Percentiles rank a stretch among this genome's conserved stretches.
Conservation (phyloP, 2,329 filamentous ascomycete species). For the Triangularia verruculosa region DNA sequence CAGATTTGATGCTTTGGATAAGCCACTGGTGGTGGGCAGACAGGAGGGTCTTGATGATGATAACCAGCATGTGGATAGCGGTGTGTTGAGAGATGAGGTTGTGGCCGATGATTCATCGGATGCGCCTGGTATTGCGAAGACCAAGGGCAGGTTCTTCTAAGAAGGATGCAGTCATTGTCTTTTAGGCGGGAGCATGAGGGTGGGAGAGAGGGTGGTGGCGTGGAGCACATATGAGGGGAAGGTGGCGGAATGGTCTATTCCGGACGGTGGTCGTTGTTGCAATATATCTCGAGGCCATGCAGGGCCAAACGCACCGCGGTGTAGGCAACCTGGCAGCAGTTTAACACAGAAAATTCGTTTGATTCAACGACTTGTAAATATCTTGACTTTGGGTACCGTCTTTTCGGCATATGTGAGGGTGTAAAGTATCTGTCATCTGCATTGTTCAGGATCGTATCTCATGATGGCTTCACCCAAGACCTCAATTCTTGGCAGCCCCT, state of each 20-base stretch:
- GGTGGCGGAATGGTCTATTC: background rate
- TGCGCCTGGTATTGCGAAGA: constrained; percentile 31
- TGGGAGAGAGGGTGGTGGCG: background rate
- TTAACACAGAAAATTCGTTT: background rate
- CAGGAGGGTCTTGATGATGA: constrained; percentile 11
- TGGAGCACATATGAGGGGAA: background rate
- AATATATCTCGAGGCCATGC: background rate
- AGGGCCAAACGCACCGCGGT: too few species aligned
- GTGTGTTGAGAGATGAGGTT: background rate
- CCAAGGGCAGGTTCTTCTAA: constrained; percentile 55
- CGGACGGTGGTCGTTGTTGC: background rate
- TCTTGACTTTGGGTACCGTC: too few species aligned
- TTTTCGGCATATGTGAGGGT: background rate
- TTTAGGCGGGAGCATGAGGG: background rate
- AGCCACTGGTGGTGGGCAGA: constrained; percentile 36
- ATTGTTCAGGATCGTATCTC: background rate
- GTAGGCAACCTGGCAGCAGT: background rate
- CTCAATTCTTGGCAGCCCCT: background rate
- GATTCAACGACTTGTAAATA: background rate
- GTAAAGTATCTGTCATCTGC: background rate
- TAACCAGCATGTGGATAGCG: background rate
- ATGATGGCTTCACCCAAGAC: background rate
- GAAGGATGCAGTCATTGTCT: background rate
- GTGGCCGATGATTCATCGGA: constrained; percentile 16
- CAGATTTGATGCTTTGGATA: constrained; percentile 66